These are phyloP conservation scores for Vitis cinerea DNA, from an alignment of 164 flowering plant genomes.

Conservation along the genomic window DNA sequence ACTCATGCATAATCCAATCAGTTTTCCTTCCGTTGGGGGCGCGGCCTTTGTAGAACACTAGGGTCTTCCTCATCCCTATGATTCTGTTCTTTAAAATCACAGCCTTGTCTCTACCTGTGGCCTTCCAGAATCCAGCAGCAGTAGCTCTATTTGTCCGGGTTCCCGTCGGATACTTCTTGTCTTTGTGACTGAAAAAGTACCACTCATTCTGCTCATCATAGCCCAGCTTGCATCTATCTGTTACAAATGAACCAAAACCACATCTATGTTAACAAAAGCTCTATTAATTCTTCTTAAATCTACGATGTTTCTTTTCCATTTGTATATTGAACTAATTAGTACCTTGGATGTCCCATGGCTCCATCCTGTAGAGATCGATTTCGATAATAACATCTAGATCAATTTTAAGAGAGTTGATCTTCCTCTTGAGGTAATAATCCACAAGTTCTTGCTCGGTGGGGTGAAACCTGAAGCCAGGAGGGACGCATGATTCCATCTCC, in stretches of 20 bases:
- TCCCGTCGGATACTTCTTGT: conserved; percentile 80
- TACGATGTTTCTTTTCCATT: no score
- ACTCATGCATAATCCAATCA: conserved; percentile 91
- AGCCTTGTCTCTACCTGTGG: conserved; percentile 81
- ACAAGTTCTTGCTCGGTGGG: conserved; percentile 93
- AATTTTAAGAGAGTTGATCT: conserved; percentile 52
- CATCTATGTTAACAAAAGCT: not conserved
- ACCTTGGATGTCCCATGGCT: conserved; percentile 95
- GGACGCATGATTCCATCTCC: conserved; percentile 58
- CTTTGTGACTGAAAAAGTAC: conserved; percentile 89
- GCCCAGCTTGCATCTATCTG: conserved; percentile 53
- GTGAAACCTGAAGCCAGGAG: conserved; percentile 88
- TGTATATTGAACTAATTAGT: conserved; percentile 1
- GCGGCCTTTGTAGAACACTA: conserved; percentile 78
- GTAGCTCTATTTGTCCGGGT: conserved; percentile 79
- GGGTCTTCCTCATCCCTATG: conserved; percentile 85
- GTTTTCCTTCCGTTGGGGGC: conserved; percentile 76
- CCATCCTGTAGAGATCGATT: conserved; percentile 81
- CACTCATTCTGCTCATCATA: conserved; percentile 69
- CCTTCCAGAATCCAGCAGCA: conserved; percentile 84
- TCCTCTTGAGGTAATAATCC: conserved; percentile 70
- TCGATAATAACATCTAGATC: conserved; percentile 71
- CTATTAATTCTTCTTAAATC: no score
- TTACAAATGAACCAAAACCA: not conserved
- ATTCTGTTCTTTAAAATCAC: conserved; percentile 57